Evolutionary conservation across 345 rosid genomes (phyloP).

Genomic region (Gossypium stocksii): DNA sequence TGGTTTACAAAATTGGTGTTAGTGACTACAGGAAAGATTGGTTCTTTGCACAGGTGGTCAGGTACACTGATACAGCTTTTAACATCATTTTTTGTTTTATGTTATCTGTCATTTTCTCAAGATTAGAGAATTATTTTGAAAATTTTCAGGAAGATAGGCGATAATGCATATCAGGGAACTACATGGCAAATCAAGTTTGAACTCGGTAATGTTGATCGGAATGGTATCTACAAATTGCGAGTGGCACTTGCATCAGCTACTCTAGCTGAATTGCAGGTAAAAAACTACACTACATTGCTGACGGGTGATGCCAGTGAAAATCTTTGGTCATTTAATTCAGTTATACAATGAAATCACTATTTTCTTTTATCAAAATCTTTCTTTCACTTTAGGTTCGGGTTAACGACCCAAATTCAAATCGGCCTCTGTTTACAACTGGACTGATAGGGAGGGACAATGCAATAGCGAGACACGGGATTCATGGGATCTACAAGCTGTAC

Average conservation of each 20-base stretch:
- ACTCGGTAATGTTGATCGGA: slow-evolving; percentile 29
- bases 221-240: slow-evolving; percentile 50
- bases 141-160: slow-evolving; percentile 26
- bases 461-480: slow-evolving; percentile 85
- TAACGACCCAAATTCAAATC: slow-evolving; percentile 49
- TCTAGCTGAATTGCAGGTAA: slow-evolving; percentile 79
- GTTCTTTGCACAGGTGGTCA: slow-evolving; percentile 83
- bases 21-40: slow-evolving; percentile 76
- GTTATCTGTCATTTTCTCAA: background rate
- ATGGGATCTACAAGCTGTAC: slow-evolving; percentile 69
- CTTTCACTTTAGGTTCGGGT: slow-evolving; percentile 49
- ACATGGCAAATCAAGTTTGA: slow-evolving; percentile 60
- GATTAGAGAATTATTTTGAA: slow-evolving; percentile 17
- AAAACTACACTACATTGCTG: background rate
- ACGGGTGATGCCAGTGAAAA: background rate
- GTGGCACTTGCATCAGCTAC: slow-evolving; percentile 83
- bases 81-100: background rate
- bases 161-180: slow-evolving; percentile 28
- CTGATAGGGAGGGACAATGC: slow-evolving; percentile 87
- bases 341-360: background rate
- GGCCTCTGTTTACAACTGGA: slow-evolving; percentile 75
- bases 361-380: background rate
- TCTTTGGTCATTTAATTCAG: background rate
- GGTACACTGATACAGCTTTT: slow-evolving; percentile 47
- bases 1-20: slow-evolving; percentile 69